Conservation (phyloP, 2,329 filamentous ascomycete genomes). For the Diatrype stigma region DNA sequence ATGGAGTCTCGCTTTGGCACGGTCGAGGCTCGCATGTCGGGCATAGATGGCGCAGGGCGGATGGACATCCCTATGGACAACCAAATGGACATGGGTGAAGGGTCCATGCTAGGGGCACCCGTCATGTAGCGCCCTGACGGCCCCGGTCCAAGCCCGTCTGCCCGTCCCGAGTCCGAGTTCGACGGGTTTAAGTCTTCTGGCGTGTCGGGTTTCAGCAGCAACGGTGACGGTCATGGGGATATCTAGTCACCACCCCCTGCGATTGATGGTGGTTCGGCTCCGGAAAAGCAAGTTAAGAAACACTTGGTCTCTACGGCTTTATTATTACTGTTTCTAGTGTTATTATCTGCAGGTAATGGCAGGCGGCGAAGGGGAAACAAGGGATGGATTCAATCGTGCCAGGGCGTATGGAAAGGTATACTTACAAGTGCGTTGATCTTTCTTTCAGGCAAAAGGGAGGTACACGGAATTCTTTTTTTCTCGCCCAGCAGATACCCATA, state of each 20-base stretch:
- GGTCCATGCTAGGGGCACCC: constrained; percentile 29
- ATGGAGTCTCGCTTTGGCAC: constrained; percentile 40
- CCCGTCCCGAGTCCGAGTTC: neutral
- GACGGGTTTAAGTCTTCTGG: no score
- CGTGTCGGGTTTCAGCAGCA: no score
- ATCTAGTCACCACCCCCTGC: no score
- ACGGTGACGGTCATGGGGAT: no score
- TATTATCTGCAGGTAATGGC: neutral
- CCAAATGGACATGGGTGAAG: constrained; percentile 29
- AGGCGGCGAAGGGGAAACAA: neutral
- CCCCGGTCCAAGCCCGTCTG: neutral
- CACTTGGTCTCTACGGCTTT: neutral
- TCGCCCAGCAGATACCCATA: neutral
- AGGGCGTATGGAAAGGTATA: neutral
- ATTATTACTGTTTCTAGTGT: neutral
- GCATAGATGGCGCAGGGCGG: constrained; percentile 30
- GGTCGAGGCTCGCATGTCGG: constrained; percentile 34
- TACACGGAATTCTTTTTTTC: neutral
- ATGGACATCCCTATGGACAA: constrained; percentile 37
- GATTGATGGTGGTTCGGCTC: no score
- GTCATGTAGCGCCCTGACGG: constrained; percentile 27
- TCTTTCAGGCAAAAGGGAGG: neutral
- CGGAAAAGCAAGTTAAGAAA: no score
- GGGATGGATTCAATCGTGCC: neutral
- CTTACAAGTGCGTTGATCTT: neutral